These are phyloP conservation scores for Saturnispora gosingensis DNA, from an alignment of 805 yeast genomes.

Conservation along the genomic window DNA sequence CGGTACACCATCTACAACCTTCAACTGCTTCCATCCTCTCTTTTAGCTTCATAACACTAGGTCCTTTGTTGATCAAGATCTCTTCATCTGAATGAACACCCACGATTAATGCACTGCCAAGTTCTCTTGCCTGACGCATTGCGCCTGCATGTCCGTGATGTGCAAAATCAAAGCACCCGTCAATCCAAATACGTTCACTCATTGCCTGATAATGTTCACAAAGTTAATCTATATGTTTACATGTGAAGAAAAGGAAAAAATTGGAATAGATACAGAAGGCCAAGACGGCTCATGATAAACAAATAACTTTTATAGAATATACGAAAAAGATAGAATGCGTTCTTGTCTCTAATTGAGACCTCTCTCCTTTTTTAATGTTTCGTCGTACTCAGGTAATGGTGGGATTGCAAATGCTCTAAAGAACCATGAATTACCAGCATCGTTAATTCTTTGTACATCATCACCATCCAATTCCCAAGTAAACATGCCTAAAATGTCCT, in stretches of 20 bases:
- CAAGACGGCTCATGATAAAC: neutral
- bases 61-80: conserved; percentile 76
- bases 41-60: conserved; percentile 77
- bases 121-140: conserved; percentile 80
- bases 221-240: neutral
- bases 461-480: conserved; percentile 26
- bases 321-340: no score
- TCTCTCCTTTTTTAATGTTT: conserved; percentile 15
- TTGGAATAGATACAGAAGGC: neutral
- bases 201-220: neutral
- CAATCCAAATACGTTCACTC: conserved; percentile 63
- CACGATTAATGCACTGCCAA: conserved; percentile 66
- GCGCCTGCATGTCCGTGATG: conserved; percentile 99
- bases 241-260: neutral
- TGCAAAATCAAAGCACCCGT: conserved; percentile 96
- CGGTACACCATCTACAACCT: conserved; percentile 84
- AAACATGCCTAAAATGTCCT: conserved; percentile 28
- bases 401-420: conserved; percentile 19
- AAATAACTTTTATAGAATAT: neutral
- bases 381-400: conserved; percentile 15
- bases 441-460: conserved; percentile 23
- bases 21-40: conserved; percentile 82
- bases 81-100: conserved; percentile 94
- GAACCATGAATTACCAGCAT: conserved; percentile 20
- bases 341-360: neutral